Percentiles rank a stretch among this genome's conserved stretches.
These are phyloP conservation scores for Hypoxylon sp. DNA, from an alignment of 2,329 filamentous ascomycete genomes.

Conservation along the genomic window DNA sequence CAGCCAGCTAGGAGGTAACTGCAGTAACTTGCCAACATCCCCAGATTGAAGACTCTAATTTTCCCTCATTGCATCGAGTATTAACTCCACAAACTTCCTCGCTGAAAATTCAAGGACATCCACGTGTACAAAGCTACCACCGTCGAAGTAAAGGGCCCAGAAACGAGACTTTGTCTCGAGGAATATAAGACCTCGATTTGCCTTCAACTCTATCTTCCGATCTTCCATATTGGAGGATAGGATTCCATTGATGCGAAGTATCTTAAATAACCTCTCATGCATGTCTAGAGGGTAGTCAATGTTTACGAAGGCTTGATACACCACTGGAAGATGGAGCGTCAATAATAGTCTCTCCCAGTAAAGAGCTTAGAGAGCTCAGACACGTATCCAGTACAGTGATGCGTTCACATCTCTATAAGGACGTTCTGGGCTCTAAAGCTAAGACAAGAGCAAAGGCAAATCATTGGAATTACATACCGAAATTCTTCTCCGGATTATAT, in stretches of 20 bases:
- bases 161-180: background rate
- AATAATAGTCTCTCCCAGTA: background rate
- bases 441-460: background rate
- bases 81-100: no score
- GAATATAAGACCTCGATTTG: background rate
- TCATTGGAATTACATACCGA: background rate
- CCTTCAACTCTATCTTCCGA: background rate
- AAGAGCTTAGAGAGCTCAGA: no score
- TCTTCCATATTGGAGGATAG: background rate
- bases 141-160: background rate
- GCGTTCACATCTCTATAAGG: no score
- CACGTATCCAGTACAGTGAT: no score
- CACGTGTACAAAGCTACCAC: background rate
- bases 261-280: background rate
- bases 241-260: background rate
- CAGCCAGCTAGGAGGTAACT: no score
- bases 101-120: background rate
- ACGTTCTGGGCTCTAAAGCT: no score
- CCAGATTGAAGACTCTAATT: no score
- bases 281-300: no score
- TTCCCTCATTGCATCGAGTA: no score
- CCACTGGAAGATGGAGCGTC: background rate
- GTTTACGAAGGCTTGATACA: no score
- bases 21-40: no score
- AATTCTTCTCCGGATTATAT: background rate